A percentile compares a stretch with the other conserved stretches of the same genome.
Conservation (phyloP, 306 rosid species). For the Begonia masoniana region DNA sequence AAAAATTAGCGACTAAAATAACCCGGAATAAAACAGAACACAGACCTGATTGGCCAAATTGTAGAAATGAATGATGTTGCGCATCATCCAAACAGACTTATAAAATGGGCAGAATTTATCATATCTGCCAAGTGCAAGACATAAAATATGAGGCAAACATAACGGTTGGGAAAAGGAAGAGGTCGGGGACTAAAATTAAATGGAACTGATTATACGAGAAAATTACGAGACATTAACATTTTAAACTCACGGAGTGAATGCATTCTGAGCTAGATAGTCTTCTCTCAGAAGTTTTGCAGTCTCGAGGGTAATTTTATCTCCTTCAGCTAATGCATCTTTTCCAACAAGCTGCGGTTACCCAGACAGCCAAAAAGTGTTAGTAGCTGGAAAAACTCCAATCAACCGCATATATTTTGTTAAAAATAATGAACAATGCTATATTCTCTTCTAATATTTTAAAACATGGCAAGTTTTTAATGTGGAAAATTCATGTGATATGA, state of each 20-base stretch:
- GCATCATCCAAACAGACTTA: slow-evolving; percentile 99
- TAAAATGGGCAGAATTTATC: slow-evolving; percentile 98
- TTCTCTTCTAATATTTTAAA: not conserved
- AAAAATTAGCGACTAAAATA: too few relatives aligned
- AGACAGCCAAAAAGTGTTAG: not conserved
- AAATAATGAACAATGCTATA: not conserved
- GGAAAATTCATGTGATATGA: not conserved
- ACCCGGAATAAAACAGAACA: not conserved
- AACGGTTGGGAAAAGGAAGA: too few relatives aligned
- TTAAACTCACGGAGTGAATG: slow-evolving; percentile 80
- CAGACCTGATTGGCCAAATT: slow-evolving; percentile 90
- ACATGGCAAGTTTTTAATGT: not conserved
- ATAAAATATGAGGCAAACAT: too few relatives aligned
- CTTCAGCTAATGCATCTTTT: slow-evolving; percentile 97
- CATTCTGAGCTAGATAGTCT: slow-evolving; percentile 99
- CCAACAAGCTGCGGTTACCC: slow-evolving; percentile 76
- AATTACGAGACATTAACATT: too few relatives aligned
- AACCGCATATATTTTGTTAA: too few relatives aligned
- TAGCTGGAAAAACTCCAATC: not conserved
- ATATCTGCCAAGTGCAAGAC: slow-evolving; percentile 33
- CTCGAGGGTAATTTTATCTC: slow-evolving; percentile 91
- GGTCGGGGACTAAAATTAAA: too few relatives aligned
- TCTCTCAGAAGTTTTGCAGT: slow-evolving; percentile 99
- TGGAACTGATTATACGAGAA: too few relatives aligned
- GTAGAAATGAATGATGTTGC: slow-evolving; percentile 95